Base-by-base conservation (phyloP, 257 asterid genomes). In the Fraxinus excelsior region DNA sequence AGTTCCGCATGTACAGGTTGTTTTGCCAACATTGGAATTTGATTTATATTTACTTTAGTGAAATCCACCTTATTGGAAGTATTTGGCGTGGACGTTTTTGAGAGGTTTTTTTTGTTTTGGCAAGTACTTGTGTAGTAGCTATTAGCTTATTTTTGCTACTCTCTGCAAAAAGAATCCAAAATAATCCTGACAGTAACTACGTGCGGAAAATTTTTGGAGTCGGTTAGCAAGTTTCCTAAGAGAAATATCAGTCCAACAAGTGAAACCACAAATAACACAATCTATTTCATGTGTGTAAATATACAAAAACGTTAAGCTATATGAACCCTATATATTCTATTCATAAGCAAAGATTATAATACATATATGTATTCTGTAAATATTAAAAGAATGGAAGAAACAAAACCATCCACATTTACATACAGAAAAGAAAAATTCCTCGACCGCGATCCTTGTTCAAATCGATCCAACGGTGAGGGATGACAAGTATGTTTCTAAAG, bases 321-420 rank as follows among this genome's bases (percentile, higher is more conserved):
- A 58, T 58, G 31, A 2, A n/a, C 29, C 28, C 67, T 23, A 58
- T 25, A 21, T 60, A 25, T 60, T 25, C 67, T 60, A 23, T 21
- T 18, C 65, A 25, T 60, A 25, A 23, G 32, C 18, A 62, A 9
- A 62, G 67, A 62, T 25, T 62, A 62, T 62, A 21, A 8, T 9
- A 60, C 28, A 9, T 3, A 60, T 23, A 58, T 23, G 32, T 60
- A 60, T 60, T 42, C 14, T 44, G 29, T 11, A 83, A 74, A 69
- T 75, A 83, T 77, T 74, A 18, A 74, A 84, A 78, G 79, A 84
- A 80, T 80, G 58, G 31, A 77, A 32, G 8, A 78, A 70, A 31
- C 18, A 53, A 79, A 71, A 29, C 42, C 68, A 65, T 32, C 34
- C 19, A 40, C 26, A 71, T 84, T 71, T 78, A 80, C 83, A 80